Percentiles rank a stretch among this genome's conserved stretches.
Evolutionary conservation across 2,329 filamentous ascomycete genomes (phyloP).

Genomic region (Fusarium aywerte): DNA sequence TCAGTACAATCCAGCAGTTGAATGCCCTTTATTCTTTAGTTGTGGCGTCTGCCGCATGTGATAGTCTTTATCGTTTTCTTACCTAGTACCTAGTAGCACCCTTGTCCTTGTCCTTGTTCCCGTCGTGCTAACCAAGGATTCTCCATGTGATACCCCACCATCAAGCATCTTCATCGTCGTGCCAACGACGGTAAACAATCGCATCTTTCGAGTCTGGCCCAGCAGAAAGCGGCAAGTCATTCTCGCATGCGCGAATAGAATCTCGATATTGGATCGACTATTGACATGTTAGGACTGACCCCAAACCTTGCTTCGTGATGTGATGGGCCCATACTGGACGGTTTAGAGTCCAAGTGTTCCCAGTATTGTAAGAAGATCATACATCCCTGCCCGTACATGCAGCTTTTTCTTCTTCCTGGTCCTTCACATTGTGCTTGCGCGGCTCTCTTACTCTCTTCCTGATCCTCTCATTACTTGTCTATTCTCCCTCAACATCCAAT

Average conservation of each 20-base stretch:
- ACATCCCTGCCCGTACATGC: slow-evolving; percentile 28
- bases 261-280: not conserved
- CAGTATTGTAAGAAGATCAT: not conserved
- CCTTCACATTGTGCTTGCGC: slow-evolving; percentile 7
- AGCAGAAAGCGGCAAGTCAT: slow-evolving; percentile 32
- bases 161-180: slow-evolving; percentile 1
- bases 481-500: slow-evolving; percentile 12
- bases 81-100: not conserved
- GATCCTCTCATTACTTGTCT: not conserved
- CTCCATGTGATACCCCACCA: slow-evolving; percentile 31
- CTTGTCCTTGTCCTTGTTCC: slow-evolving; percentile 24
- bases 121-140: slow-evolving; percentile 11
- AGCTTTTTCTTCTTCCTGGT: slow-evolving; percentile 6
- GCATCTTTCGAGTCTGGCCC: not conserved
- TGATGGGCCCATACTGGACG: slow-evolving; percentile 12
- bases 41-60: slow-evolving; percentile 30
- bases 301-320: slow-evolving; percentile 21
- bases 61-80: slow-evolving; percentile 4
- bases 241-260: slow-evolving; percentile 23
- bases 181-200: slow-evolving; percentile 35
- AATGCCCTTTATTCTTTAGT: not conserved
- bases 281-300: slow-evolving; percentile 26
- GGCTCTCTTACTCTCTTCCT: not conserved
- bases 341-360: not conserved
- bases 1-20: slow-evolving; percentile 1